Evolutionary conservation across 192 early-diverging fungal species (phyloP), one percentile per base, ranked within the genome.

Genomic region (Rhizoclosmatium globosum): DNA sequence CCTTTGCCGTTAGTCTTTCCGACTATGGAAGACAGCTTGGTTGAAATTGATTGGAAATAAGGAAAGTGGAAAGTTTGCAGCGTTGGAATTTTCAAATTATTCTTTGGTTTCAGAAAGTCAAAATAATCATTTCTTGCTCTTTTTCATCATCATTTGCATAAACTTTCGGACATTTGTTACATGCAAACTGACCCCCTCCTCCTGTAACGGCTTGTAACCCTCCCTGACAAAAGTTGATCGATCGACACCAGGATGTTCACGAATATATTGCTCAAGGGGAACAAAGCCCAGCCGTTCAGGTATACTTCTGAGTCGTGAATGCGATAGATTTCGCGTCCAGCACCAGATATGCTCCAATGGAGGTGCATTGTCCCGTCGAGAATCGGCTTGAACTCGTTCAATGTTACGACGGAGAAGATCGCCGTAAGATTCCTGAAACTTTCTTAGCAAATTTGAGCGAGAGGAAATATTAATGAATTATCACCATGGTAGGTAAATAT

Each of bases 201-300:
- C 77, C 62, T 72, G 69, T 47, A 87, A 65, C 7, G 83, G 83
- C 4, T n/a, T 64, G 75, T 82, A 84, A 47, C 73, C 79, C 13
- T 84, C 76, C 9, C 76, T 13, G 39, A 74, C 79, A 76, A 87
- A 85, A 17, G 76, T 69, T 38, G 23, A 42, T 23, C 79, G 81
- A 53, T 87, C 82, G 15, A 83, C 48, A 13, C 66, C 73, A 31
- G 83, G 83, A 60, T 84, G 15, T n/a, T 67, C 61, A 13, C 79
- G 47, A 38, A 87, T 43, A 71, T 83, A 87, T 58, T 83, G 81
- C 39, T 81, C 68, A 43, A 82, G 56, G 46, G 81, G 81, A 64
- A 87, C 76, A 60, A 87, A 82, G 4, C 82, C 83, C 13, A 87
- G 73, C 47, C 85, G 74, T 11, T 81, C 77, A 2, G 83, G 80